phyloP scores from a whole-genome alignment of 2,329 filamentous ascomycete species.

The Exophiala calicioides region DNA sequence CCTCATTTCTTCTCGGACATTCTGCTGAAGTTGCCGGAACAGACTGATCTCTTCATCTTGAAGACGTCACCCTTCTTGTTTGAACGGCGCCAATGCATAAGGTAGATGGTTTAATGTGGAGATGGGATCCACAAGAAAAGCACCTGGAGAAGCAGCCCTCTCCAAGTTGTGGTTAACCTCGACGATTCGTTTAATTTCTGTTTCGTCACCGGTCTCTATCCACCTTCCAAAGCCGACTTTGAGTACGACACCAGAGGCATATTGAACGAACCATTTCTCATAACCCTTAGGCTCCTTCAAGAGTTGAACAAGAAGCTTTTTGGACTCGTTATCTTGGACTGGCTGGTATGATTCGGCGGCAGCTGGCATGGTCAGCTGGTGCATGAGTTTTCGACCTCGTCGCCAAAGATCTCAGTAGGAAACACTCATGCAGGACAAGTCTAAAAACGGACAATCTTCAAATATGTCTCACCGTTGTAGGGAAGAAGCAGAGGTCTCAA shows the following conservation, averaged over 20 bases:
- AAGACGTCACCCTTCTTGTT: conserved; percentile 30
- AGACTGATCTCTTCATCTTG: conserved; percentile 35
- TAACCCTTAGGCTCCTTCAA: conserved; percentile 35
- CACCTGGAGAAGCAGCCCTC: conserved; percentile 39
- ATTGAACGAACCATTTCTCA: conserved; percentile 40
- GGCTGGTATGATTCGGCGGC: conserved; percentile 34
- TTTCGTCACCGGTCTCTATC: conserved; percentile 19
- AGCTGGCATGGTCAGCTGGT: conserved; percentile 41
- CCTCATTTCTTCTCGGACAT: conserved; percentile 42
- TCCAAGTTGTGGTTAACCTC: conserved; percentile 38
- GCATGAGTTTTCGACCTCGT: conserved; percentile 48
- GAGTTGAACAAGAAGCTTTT: conserved; percentile 35
- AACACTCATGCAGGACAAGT: no score
- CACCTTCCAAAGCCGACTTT: conserved; percentile 39
- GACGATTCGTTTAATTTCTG: conserved; percentile 34
- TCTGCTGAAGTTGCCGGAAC: conserved; percentile 40
- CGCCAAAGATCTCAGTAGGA: conserved; percentile 38
- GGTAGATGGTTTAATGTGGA: conserved; percentile 35
- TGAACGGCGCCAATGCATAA: conserved; percentile 34
- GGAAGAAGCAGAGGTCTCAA: conserved; percentile 34
- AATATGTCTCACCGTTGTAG: conserved; percentile 36
- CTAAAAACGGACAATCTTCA: no score
- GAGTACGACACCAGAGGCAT: conserved; percentile 41
- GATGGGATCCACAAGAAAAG: conserved; percentile 38
- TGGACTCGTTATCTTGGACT: conserved; percentile 35